Conservation (phyloP, 768 basidiomycete species). For the Brasilioporus rufonigricans region DNA sequence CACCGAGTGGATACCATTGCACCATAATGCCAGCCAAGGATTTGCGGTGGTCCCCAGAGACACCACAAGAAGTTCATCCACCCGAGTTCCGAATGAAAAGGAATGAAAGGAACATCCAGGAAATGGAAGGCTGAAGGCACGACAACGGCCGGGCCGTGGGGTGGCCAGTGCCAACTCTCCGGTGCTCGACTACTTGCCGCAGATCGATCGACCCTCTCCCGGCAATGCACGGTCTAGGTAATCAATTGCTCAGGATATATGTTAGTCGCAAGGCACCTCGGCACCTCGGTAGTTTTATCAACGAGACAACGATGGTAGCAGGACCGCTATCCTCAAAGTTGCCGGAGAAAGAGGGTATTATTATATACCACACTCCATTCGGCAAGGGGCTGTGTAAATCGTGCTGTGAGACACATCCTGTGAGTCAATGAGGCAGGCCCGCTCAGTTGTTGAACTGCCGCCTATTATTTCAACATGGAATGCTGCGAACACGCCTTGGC, state of each 20-base stretch:
- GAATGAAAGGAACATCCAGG: neutral
- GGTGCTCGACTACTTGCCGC: neutral
- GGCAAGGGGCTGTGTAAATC: neutral
- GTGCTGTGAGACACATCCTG: no score
- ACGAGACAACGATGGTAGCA: neutral
- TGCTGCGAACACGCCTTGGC: no score
- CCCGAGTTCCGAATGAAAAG: constrained; percentile 2
- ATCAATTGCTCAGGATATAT: neutral
- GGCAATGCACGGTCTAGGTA: neutral
- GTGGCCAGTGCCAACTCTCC: neutral
- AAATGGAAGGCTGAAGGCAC: constrained; percentile 5
- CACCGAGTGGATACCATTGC: neutral
- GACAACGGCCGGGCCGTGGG: constrained; percentile 2
- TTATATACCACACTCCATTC: neutral
- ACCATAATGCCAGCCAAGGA: neutral
- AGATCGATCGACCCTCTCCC: constrained; percentile 3
- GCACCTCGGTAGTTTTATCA: constrained; percentile 14
- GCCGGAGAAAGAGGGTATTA: neutral
- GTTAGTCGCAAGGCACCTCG: constrained; percentile 1
- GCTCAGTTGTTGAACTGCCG: no score
- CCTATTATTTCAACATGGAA: no score
- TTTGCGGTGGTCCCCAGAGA: neutral
- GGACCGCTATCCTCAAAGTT: neutral
- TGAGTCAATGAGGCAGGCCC: no score
- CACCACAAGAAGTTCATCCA: neutral